These are phyloP conservation scores for Aspergillus viridinutans DNA, from an alignment of 2,329 filamentous ascomycete genomes.

Conservation along the genomic window DNA sequence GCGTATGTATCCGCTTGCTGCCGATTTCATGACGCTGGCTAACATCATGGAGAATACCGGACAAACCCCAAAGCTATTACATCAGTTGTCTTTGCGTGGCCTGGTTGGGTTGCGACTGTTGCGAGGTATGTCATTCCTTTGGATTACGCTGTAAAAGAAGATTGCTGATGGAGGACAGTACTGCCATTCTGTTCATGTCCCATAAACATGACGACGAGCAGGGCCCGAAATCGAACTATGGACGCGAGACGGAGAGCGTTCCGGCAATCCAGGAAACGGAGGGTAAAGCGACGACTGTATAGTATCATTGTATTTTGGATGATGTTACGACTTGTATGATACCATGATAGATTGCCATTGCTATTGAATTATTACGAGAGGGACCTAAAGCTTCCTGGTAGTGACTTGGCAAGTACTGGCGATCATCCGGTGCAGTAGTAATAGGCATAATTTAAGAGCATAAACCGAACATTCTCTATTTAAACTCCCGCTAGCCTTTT, in stretches of 20 bases:
- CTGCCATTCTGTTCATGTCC: constrained; percentile 29
- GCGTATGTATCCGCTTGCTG: constrained; percentile 7
- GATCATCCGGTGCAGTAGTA: too few relatives aligned
- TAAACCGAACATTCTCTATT: too few relatives aligned
- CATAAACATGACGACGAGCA: constrained; percentile 29
- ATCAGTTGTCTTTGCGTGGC: constrained; percentile 52
- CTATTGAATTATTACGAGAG: background rate
- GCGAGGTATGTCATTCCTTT: constrained; percentile 28
- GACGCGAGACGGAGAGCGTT: background rate
- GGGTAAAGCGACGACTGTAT: background rate
- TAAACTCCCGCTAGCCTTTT: too few relatives aligned
- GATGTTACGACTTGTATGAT: too few relatives aligned
- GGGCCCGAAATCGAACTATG: constrained; percentile 12
- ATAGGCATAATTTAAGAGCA: too few relatives aligned
- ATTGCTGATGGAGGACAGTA: constrained; percentile 3
- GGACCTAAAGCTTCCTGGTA: background rate
- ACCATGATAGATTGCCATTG: too few relatives aligned
- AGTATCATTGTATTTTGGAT: too few relatives aligned
- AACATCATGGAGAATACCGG: constrained; percentile 36
- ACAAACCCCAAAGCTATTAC: constrained; percentile 50
- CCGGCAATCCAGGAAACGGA: background rate
- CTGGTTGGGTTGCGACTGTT: constrained; percentile 47
- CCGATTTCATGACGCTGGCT: background rate
- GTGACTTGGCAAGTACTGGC: too few relatives aligned
- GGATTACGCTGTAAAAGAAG: background rate